Evolutionary conservation across 2,329 filamentous ascomycete species (phyloP), one percentile per base, ranked within the genome.

Genomic region (Cephalotrichum gorgonifer): DNA sequence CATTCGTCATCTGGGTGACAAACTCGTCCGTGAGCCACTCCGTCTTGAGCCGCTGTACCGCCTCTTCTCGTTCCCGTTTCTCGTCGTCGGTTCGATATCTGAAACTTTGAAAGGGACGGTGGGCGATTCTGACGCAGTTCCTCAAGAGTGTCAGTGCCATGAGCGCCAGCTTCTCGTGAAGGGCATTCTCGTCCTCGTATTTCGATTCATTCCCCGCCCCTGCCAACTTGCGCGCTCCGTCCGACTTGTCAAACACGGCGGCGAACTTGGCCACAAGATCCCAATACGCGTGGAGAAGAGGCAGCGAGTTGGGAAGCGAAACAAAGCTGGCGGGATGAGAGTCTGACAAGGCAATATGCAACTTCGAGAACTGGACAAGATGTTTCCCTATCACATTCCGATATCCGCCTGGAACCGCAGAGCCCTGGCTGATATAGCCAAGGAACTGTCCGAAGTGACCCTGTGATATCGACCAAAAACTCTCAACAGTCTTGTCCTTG

Each of bases 301-400:
- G 73, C 15, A 95, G 69, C 2, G 88, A 89, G 58, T 87, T 83
- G 2, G 89, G 88, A 6, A 98, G 75, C 12, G 88, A 73, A 1
- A 84, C 82, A 64, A 96, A 97, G 49, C 88, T 86, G 3, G 86
- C 83, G 1, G 90, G 82, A 62, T 95, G 89, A 5, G 74, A 69
- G 45, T 80, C 79, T 1, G 88, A 81, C 83, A 97, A 91, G 50
- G 88, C 83, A 35, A 94, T 75, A 62, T 97, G 93, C 3, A 98
- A 71, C 65, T 97, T 98, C 3, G 90, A 83, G 45, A 97, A 83
- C 60, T 97, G 90, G 39, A 96, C 68, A 2, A 95, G 72, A 60
- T 96, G 90, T 61, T 89, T 94, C 55, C 86, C 86, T n/a, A 95
- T 70, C 23, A 85, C 61, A 31, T 75, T 76, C 51, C 78, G 76